phyloP scores from a whole-genome alignment of 2,329 filamentous ascomycete species.

The Teratosphaeriaceae sp. region DNA sequence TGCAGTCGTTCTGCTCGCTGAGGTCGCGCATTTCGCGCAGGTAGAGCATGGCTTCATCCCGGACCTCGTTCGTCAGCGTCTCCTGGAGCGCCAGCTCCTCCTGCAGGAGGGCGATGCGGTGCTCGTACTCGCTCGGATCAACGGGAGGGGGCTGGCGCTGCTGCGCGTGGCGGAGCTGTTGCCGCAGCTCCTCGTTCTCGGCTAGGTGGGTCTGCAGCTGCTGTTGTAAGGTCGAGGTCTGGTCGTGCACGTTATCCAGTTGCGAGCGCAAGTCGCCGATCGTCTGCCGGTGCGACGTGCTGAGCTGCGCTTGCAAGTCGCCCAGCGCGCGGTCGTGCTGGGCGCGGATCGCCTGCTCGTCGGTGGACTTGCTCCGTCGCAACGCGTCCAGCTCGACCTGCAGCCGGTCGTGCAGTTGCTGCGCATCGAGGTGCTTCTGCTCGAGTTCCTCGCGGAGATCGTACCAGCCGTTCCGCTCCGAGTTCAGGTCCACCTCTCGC shows the following conservation, averaged over 20 bases:
- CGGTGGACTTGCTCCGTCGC: constrained; percentile 37
- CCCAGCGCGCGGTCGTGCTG: constrained; percentile 19
- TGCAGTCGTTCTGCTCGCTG: constrained; percentile 70
- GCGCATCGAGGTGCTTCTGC: constrained; percentile 21
- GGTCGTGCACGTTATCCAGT: constrained; percentile 10
- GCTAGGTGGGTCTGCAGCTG: no score
- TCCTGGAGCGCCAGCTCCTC: constrained; percentile 69
- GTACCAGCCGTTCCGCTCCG: constrained; percentile 21
- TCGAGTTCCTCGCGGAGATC: constrained; percentile 61
- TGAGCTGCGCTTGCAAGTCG: constrained; percentile 12
- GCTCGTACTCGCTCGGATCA: constrained; percentile 42
- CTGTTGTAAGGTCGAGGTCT: constrained; percentile 24
- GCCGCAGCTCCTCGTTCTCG: no score
- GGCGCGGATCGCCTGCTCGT: constrained; percentile 18
- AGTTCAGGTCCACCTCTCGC: constrained; percentile 9
- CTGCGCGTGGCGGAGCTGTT: constrained; percentile 20
- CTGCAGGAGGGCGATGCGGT: constrained; percentile 54
- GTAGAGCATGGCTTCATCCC: constrained; percentile 74
- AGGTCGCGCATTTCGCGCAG: constrained; percentile 83
- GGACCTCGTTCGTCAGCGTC: constrained; percentile 77
- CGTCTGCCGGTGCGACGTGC: constrained; percentile 5
- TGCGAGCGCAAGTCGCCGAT: constrained; percentile 13
- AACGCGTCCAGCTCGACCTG: constrained; percentile 72
- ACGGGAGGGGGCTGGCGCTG: constrained; percentile 1
- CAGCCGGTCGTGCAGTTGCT: no score